These are phyloP conservation scores for Mycena belliarum DNA, from an alignment of 768 basidiomycete species.

Conservation along the genomic window DNA sequence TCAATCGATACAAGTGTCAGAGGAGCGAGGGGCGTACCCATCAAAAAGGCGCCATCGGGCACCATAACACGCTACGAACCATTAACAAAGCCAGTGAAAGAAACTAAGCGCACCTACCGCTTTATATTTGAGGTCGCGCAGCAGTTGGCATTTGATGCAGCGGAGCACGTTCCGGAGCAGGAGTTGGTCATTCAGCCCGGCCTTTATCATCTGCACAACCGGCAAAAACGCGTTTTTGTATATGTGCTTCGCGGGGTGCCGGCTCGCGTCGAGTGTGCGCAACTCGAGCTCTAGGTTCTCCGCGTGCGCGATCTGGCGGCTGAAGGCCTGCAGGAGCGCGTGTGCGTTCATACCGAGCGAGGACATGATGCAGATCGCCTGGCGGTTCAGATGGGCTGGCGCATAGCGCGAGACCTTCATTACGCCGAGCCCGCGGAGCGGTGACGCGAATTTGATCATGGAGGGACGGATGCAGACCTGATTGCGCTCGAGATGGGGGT, in stretches of 20 bases:
- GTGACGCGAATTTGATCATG: constrained; percentile 21
- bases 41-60: constrained; percentile 16
- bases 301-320: constrained; percentile 11
- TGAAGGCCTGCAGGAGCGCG: neutral
- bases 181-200: constrained; percentile 5
- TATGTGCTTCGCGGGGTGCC: constrained; percentile 10
- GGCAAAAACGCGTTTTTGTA: constrained; percentile 18
- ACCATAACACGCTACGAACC: constrained; percentile 13
- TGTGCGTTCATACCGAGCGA: constrained; percentile 13
- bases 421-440: constrained; percentile 15
- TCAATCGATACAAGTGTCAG: neutral
- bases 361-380: constrained; percentile 20
- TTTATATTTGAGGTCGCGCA: constrained; percentile 22
- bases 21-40: neutral
- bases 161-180: constrained; percentile 18
- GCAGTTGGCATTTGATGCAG: constrained; percentile 22
- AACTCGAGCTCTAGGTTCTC: constrained; percentile 14
- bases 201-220: constrained; percentile 17
- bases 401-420: constrained; percentile 21
- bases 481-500: constrained; percentile 16
- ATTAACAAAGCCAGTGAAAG: neutral
- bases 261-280: constrained; percentile 5
- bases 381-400: constrained; percentile 23
- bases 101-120: constrained; percentile 7
- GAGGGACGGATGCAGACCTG: constrained; percentile 19